Evolutionary conservation across 176 grass and related monocot species (phyloP).

Genomic region (Saccharum spontaneum): DNA sequence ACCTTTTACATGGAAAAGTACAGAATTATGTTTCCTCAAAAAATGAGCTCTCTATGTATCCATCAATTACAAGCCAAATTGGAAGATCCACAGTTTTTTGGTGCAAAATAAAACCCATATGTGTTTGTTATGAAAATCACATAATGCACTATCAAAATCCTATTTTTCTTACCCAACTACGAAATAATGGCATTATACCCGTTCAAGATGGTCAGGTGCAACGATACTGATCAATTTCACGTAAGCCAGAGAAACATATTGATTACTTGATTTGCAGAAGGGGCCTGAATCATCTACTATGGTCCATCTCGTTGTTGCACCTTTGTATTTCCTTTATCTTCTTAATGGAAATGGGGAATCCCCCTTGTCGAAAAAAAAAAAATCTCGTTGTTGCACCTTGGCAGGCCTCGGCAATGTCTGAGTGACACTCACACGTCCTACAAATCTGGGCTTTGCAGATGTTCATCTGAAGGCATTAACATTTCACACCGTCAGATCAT

Average conservation of each 20-base stretch:
- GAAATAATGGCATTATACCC: not conserved
- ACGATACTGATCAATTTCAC: not conserved
- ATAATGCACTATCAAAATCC: not conserved
- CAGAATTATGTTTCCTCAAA: not conserved
- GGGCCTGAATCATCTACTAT: constrained; percentile 37
- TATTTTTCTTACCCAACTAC: not conserved
- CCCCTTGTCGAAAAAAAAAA: too few species aligned
- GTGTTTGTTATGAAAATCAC: not conserved
- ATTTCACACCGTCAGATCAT: constrained; percentile 24
- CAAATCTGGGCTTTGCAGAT: constrained; percentile 36
- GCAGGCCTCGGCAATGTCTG: constrained; percentile 11
- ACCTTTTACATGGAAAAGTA: not conserved
- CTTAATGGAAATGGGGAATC: too few species aligned
- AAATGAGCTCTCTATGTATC: not conserved
- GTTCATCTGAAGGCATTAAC: constrained; percentile 37
- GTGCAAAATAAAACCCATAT: not conserved
- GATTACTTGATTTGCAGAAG: constrained; percentile 16
- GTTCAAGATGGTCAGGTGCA: not conserved
- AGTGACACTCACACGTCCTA: constrained; percentile 39
- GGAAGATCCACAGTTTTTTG: not conserved
- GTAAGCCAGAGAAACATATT: not conserved
- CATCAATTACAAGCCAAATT: not conserved
- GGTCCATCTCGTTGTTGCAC: not conserved
- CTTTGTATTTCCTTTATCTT: too few species aligned
- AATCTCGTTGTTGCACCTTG: constrained; percentile 25